These are phyloP conservation scores for Aspergillus aculeatinus DNA, from an alignment of 2,329 filamentous ascomycete species.

Conservation along the genomic window DNA sequence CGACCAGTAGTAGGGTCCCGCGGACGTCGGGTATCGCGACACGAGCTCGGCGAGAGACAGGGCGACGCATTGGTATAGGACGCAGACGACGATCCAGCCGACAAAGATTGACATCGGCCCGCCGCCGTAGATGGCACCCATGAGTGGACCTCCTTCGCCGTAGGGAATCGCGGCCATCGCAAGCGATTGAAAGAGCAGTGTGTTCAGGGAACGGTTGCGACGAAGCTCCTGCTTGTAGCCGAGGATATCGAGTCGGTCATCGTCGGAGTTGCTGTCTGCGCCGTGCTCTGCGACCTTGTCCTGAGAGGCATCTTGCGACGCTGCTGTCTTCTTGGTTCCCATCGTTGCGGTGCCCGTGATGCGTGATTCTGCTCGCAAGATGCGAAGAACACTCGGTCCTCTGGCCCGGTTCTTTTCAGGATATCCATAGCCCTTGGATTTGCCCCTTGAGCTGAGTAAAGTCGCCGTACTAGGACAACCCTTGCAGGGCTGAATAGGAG, in stretches of 20 bases:
- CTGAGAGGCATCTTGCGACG: background rate
- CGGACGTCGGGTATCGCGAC: conserved; percentile 53
- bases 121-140: conserved; percentile 40
- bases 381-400: background rate
- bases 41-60: conserved; percentile 53
- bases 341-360: background rate
- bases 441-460: background rate
- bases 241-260: conserved; percentile 42
- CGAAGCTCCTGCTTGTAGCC: conserved; percentile 60
- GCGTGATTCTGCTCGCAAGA: background rate
- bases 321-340: background rate
- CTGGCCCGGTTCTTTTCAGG: background rate
- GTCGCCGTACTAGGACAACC: background rate
- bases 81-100: conserved; percentile 56
- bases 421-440: background rate
- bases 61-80: conserved; percentile 55
- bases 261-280: conserved; percentile 25
- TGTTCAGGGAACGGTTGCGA: conserved; percentile 60
- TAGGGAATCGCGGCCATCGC: conserved; percentile 62
- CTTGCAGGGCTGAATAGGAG: conserved; percentile 1
- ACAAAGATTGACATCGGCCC: conserved; percentile 58
- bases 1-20: conserved; percentile 56
- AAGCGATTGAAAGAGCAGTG: conserved; percentile 60
- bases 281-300: conserved; percentile 4
- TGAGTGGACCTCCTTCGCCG: conserved; percentile 44